Evolutionary conservation across 2,329 filamentous ascomycete genomes (phyloP).

Genomic region (Xylaria multiplex): DNA sequence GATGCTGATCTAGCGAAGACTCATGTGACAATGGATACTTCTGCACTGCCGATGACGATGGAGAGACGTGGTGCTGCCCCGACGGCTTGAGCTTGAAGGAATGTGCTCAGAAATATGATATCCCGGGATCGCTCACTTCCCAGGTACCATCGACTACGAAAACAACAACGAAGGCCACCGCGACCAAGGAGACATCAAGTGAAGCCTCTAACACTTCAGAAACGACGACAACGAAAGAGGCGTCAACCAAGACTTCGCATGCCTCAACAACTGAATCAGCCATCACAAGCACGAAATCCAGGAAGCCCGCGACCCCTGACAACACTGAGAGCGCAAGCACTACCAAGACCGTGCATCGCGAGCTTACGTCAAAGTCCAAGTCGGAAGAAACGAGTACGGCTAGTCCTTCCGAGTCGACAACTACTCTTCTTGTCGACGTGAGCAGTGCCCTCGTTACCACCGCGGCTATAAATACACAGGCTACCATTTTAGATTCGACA

Average conservation of each 20-base stretch:
- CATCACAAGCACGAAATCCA: constrained; percentile 14
- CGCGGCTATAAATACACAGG: constrained; percentile 2
- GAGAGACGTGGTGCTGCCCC: constrained; percentile 70
- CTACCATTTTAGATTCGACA: constrained; percentile 7
- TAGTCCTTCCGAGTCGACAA: not conserved
- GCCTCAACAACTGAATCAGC: not conserved
- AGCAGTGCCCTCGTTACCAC: constrained; percentile 10
- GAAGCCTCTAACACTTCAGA: constrained; percentile 15
- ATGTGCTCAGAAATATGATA: constrained; percentile 63
- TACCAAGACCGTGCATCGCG: constrained; percentile 2
- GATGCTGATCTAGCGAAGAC: constrained; percentile 53
- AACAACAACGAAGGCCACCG: constrained; percentile 26
- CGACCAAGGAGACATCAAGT: constrained; percentile 28
- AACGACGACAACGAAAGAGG: constrained; percentile 3
- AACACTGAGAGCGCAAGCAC: constrained; percentile 24
- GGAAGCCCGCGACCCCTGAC: constrained; percentile 22
- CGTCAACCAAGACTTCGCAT: not conserved
- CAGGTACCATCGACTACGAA: constrained; percentile 52
- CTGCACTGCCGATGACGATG: constrained; percentile 64
- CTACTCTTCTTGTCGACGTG: constrained; percentile 15
- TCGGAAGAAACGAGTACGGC: constrained; percentile 15
- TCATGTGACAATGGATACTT: constrained; percentile 70
- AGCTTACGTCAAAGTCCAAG: constrained; percentile 17
- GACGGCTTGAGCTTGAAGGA: constrained; percentile 62
- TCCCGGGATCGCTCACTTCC: constrained; percentile 60